Evolutionary conservation across 2,329 filamentous ascomycete genomes (phyloP), one percentile per base, ranked within the genome.

Genomic region (Pseudofabraea citricarpa): DNA sequence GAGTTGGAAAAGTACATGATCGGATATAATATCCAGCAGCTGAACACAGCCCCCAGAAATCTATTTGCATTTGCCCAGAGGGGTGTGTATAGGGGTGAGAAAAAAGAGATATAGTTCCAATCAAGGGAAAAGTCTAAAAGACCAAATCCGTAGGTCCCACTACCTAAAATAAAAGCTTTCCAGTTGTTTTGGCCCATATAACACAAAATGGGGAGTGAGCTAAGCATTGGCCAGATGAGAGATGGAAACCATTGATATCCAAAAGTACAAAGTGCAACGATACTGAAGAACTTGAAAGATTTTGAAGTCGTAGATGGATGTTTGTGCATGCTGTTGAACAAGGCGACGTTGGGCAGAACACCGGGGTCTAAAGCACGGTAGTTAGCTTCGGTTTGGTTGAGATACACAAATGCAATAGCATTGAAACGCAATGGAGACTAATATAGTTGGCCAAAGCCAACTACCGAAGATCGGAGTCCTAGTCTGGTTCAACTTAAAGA

Each of bases 1-100:
- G 36, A 19, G 24, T 47, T 44, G 35, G 27, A 36, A 32, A 41
- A 47, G 33, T 47, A 47, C 23, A 47, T 22, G 7, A 40, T n/a
- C 5, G 45, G 45, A 16, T 40, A 40, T 13, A 47, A 32, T n/a
- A 43, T 31, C 45, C 41, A 47, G 22, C 37, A 47, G 4, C 37
- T 20, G 7, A 41, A 27, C 35, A 43, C 39, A 12, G 38, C 37
- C 16, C 45, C 45, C 81, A 85, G 76, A 32, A 85, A 61, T 0
- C 81, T 85, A 57, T 88, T 88, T 47, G 79, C 81, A 50, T 86
- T 87, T 7, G 82, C 84, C 57, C 83, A 78, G 79, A 82, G 87
- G 5, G 84, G 83, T 1, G 81, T 76, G 36, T 86, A 81, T 31
- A 85, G 63, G 2, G 81, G 48, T n/a, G 51, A 58, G 29, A 21